These are phyloP conservation scores for Mycosphaerella sp. DNA, from an alignment of 2,329 filamentous ascomycete species.

Conservation along the genomic window DNA sequence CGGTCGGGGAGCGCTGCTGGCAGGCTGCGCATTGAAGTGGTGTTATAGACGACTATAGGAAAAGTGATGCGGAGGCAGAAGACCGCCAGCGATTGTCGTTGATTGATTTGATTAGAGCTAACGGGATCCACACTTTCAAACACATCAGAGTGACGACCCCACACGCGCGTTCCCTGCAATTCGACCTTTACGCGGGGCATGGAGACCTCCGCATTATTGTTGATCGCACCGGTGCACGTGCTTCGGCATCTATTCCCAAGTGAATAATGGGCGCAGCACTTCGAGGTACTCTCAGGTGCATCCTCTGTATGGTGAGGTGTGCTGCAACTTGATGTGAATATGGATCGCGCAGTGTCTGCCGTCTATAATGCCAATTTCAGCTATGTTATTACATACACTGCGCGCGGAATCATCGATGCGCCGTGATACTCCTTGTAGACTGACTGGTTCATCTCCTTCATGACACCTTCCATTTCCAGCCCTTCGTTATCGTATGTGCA, in stretches of 20 bases:
- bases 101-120: not conserved
- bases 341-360: not conserved
- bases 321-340: too few relatives aligned
- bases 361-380: not conserved
- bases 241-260: too few relatives aligned
- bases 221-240: too few relatives aligned
- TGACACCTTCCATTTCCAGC: not conserved
- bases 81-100: not conserved
- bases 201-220: too few relatives aligned
- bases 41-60: not conserved
- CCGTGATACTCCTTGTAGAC: conserved; percentile 6
- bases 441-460: conserved; percentile 7
- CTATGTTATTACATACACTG: conserved; percentile 10
- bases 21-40: not conserved
- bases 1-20: not conserved
- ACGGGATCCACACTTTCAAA: too few relatives aligned
- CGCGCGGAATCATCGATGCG: conserved; percentile 2
- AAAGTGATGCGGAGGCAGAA: not conserved
- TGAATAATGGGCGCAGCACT: too few relatives aligned
- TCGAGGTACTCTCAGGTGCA: too few relatives aligned
- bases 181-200: too few relatives aligned
- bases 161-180: too few relatives aligned
- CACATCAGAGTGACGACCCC: too few relatives aligned
- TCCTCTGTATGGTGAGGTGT: too few relatives aligned
- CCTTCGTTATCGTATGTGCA: conserved; percentile 5